phyloP scores from a whole-genome alignment of 202 grass and related monocot species.

The Digitaria exilis region DNA sequence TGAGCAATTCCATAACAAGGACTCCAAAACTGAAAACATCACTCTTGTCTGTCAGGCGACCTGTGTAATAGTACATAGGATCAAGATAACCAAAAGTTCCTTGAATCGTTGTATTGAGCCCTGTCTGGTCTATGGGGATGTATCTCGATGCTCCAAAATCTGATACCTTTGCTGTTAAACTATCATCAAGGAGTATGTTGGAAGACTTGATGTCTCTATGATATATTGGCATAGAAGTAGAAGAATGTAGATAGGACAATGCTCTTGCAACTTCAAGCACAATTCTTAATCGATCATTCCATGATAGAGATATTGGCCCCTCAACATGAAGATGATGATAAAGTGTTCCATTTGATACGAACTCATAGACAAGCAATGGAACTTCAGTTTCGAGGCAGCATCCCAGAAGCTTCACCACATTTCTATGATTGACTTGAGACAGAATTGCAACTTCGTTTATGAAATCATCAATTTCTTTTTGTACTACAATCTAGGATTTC shows the following conservation, averaged over 20 bases:
- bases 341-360: background rate
- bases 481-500: background rate
- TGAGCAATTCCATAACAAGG: too few species aligned
- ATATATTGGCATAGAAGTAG: background rate
- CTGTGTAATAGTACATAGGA: background rate
- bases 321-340: background rate
- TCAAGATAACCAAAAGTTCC: background rate
- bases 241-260: background rate
- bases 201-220: background rate
- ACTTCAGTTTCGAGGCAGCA: background rate
- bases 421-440: background rate
- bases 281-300: background rate
- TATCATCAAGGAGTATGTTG: background rate
- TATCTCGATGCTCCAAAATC: background rate
- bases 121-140: background rate
- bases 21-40: too few species aligned
- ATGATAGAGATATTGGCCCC: background rate
- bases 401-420: background rate
- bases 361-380: background rate
- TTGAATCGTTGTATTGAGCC: background rate
- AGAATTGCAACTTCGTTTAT: background rate
- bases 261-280: background rate
- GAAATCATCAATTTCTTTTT: background rate
- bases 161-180: background rate
- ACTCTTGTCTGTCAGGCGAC: background rate